phyloP scores from a whole-genome alignment of 2,329 filamentous ascomycete genomes.

The Epichloe scottii region DNA sequence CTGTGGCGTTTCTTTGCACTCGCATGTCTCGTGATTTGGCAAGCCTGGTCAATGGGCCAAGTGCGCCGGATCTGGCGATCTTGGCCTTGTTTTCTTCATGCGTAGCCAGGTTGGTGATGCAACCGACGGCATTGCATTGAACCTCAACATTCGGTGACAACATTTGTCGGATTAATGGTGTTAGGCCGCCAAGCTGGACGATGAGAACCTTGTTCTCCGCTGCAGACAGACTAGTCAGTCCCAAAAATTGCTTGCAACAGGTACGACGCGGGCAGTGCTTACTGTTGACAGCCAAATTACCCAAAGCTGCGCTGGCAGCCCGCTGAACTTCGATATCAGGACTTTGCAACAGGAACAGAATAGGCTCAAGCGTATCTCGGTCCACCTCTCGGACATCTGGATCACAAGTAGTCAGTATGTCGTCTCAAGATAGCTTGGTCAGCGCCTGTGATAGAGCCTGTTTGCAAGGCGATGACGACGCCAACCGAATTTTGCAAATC shows the following conservation, averaged over 20 bases:
- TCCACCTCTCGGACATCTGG: constrained; percentile 94
- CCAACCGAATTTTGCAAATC: neutral
- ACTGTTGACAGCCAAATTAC: constrained; percentile 97
- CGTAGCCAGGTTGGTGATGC: constrained; percentile 95
- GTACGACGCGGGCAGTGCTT: constrained; percentile 21
- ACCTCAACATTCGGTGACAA: constrained; percentile 96
- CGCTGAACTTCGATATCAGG: constrained; percentile 94
- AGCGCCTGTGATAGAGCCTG: too few relatives aligned
- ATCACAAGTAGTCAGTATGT: constrained; percentile 1
- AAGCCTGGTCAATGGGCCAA: constrained; percentile 78
- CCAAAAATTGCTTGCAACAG: neutral
- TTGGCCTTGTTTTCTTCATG: constrained; percentile 99
- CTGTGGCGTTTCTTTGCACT: constrained; percentile 93
- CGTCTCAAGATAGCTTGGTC: neutral
- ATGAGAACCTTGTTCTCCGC: constrained; percentile 97
- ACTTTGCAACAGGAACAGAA: constrained; percentile 88
- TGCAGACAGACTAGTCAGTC: constrained; percentile 36
- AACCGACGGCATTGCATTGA: constrained; percentile 97
- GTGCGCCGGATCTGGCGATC: constrained; percentile 86
- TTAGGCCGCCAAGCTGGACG: constrained; percentile 79
- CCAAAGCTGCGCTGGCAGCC: constrained; percentile 87
- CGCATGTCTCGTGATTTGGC: constrained; percentile 98
- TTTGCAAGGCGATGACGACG: neutral
- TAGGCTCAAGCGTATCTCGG: constrained; percentile 86
- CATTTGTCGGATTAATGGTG: constrained; percentile 94